phyloP scores from a whole-genome alignment of 441 rosid genomes.

The Metrosideros polymorpha region DNA sequence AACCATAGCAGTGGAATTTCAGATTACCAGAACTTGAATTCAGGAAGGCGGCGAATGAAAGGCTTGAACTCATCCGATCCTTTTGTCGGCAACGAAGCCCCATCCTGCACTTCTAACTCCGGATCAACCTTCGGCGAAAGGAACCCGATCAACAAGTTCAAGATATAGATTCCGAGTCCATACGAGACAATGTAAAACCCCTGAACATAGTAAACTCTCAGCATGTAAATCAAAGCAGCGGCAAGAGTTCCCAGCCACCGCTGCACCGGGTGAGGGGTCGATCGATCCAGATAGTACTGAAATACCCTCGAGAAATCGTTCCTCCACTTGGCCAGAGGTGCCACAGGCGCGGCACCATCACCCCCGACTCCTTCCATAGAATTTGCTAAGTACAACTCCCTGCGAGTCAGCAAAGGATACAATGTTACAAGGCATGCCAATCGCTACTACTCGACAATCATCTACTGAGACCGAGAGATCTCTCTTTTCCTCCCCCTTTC shows the following conservation, averaged over 20 bases:
- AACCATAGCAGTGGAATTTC: not conserved
- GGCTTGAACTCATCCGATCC: not conserved
- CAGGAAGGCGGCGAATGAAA: conserved; percentile 1
- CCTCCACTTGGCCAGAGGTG: not conserved
- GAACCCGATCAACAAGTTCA: not conserved
- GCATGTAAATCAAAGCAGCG: not conserved
- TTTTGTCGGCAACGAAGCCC: not conserved
- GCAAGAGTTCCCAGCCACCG: not conserved
- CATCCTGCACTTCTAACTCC: not conserved
- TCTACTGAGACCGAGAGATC: not conserved
- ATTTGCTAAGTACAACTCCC: not conserved
- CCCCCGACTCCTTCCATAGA: not conserved
- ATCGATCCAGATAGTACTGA: not conserved
- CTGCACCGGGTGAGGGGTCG: not conserved
- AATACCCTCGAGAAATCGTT: not conserved
- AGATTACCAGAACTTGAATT: conserved; percentile 2
- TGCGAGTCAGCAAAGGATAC: not conserved
- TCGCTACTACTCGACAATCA: not conserved
- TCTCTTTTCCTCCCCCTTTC: not conserved
- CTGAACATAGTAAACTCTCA: not conserved
- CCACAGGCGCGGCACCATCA: not conserved
- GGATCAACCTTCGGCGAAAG: not conserved
- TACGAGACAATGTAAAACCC: not conserved
- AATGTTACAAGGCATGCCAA: not conserved
- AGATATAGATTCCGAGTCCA: not conserved